Percentiles rank a stretch among this genome's conserved stretches.
These are phyloP conservation scores for Piper betle DNA, from an alignment of 164 flowering plant genomes.

Conservation along the genomic window DNA sequence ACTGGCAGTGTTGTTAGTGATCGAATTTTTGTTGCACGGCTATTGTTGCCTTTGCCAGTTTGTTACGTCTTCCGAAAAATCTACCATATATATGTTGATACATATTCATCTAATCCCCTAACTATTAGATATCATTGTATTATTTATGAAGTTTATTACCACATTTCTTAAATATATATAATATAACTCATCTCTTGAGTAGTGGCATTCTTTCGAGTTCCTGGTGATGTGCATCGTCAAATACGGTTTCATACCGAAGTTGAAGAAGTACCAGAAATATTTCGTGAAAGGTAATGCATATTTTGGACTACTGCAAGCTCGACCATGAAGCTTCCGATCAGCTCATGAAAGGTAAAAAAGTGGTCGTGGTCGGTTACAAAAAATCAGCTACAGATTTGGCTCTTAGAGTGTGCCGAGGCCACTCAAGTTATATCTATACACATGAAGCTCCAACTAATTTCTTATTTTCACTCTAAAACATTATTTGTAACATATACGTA, in stretches of 20 bases:
- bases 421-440: constrained; percentile 48
- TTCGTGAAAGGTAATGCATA: constrained; percentile 60
- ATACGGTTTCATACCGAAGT: constrained; percentile 60
- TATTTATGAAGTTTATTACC: too few relatives aligned
- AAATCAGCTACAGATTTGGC: constrained; percentile 91
- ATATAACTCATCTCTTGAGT: too few relatives aligned
- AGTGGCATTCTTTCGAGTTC: constrained; percentile 76
- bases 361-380: constrained; percentile 72
- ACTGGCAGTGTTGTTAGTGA: too few relatives aligned
- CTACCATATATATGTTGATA: too few relatives aligned
- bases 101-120: too few relatives aligned
- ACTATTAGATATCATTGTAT: too few relatives aligned
- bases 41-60: too few relatives aligned
- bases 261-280: constrained; percentile 59
- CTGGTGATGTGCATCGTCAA: constrained; percentile 71
- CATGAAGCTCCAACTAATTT: not conserved
- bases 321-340: constrained; percentile 36
- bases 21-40: too few relatives aligned
- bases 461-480: too few relatives aligned
- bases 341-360: constrained; percentile 59
- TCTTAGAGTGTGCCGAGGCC: constrained; percentile 66
- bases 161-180: too few relatives aligned
- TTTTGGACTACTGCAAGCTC: constrained; percentile 70
- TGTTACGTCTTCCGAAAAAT: too few relatives aligned
- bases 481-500: too few relatives aligned